Base-by-base conservation (phyloP, 257 asterid genomes). In the Echium plantagineum region DNA sequence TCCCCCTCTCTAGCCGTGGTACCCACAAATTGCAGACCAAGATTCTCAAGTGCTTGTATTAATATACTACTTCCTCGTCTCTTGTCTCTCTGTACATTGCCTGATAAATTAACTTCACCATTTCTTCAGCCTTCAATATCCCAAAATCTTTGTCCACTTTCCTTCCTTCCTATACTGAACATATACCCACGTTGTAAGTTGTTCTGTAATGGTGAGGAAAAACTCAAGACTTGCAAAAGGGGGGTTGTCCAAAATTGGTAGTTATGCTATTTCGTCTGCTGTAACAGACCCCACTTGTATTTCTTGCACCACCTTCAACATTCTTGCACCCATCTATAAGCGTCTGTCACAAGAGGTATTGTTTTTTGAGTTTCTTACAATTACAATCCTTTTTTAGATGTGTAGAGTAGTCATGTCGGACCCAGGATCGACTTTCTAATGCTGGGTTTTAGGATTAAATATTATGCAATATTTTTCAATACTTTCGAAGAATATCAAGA, bases 231-330 rank as follows among this genome's bases (percentile, higher is more conserved):
- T 77, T 48, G 72, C 69, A 61, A 78, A 65, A 58, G 78, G 85
- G 57, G 78, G 78, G 80, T 83, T 85, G 28, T 78, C 95, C 15
- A 77, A 86, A 75, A 83, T 84, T 52, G 96, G 99, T 49, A 81
- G 80, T 63, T 89, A 86, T 63, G 94, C 97, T 1, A 84, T 89
- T 21, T 88, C 97, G 5, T 87, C 96, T 0, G 78, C 96, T 4
- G 81, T 83, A 61, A 76, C 80, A 22, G 99, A 93, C 63, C 95
- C 96, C 51, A 65, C 82, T 38, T 83, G 80, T 59, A 74, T 93
- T 75, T 93, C 99, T 7, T 93, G 99, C 78, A 93, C 99, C 24
- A 93, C 99, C 4, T 93, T 93, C 76, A 93, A 93, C 69, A 93
- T 93, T 63, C 89, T 93, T 8, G 99, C 99, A 5, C 99, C 99